Evolutionary conservation across 2,329 filamentous ascomycete genomes (phyloP), one percentile per base, ranked within the genome.

Genomic region (Stemphylium lycopersici): DNA sequence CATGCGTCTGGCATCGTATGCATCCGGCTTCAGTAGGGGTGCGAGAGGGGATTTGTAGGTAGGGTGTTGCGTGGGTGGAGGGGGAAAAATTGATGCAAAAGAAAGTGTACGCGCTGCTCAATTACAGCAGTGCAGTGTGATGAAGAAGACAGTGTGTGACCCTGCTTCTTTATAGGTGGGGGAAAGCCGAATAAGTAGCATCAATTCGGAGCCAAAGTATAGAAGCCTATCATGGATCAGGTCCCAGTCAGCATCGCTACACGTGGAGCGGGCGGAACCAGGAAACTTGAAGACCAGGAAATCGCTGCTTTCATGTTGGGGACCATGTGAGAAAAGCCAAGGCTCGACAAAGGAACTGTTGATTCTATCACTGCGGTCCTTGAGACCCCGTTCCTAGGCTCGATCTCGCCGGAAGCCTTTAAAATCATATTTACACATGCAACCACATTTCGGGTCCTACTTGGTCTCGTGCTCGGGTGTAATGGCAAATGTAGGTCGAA

Each of bases 401-500:
- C 20, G 32, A 18, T 26, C 26, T 40, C 26, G 34, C 39, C 31
- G 40, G 29, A 43, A 15, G 24, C 31, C 29, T 18, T 8, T 44
- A 33, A 29, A 36, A 34, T 43, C 50, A 43, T 62, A 65, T 62
- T 39, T 65, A 67, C 61, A 65, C 20, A 15, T 12, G 36, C 43
- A 55, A 39, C 18, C 41, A 46, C 45, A 40, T 32, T n/a, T 43
- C 20, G 7, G 8, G 16, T 29, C 52, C 50, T 85, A 88, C 78
- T 88, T 84, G 56, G 83, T 82, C 54, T 82, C 75, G 55, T 83
- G 78, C 65, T 79, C 75, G n/a, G 91, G 91, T 46, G 88, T 87
- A 56, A 89, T 84, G 41, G 87, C 87, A 76, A 87, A 93, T 18
- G 90, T 93, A 62, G 91, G 91, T 73, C 90, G 85, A 70, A 96